A percentile compares a stretch with the other conserved stretches of the same genome.
phyloP scores from a whole-genome alignment of 2,329 filamentous ascomycete genomes.

The Dactylellina parvicollis region DNA sequence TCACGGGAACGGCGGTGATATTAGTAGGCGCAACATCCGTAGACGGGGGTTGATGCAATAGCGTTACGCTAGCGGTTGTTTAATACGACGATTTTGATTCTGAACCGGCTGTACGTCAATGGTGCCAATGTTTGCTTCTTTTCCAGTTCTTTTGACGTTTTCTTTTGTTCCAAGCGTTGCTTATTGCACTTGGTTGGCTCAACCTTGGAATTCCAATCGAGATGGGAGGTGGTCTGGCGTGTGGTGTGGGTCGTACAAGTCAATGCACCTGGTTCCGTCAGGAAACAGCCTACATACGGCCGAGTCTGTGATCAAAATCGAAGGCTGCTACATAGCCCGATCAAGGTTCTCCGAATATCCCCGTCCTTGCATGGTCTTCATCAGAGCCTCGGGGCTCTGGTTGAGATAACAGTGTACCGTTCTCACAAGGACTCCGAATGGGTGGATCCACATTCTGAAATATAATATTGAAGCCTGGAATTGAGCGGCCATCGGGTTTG shows the following conservation, averaged over 20 bases:
- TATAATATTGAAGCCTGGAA: conserved; percentile 46
- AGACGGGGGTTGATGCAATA: conserved; percentile 16
- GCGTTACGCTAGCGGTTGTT: conserved; percentile 23
- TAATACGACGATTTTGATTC: neutral
- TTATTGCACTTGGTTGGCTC: neutral
- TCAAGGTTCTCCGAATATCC: conserved; percentile 26
- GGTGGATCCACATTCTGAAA: conserved; percentile 38
- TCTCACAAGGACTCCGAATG: conserved; percentile 6
- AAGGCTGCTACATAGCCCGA: too few relatives aligned
- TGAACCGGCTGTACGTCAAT: too few relatives aligned
- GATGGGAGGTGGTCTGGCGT: conserved; percentile 11
- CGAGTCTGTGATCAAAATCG: too few relatives aligned
- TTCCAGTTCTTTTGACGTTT: neutral
- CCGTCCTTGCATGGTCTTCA: conserved; percentile 20
- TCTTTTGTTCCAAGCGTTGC: neutral
- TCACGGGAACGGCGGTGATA: neutral
- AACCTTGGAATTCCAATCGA: conserved; percentile 28
- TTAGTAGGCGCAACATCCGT: neutral
- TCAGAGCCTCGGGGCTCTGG: too few relatives aligned
- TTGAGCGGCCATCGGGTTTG: too few relatives aligned
- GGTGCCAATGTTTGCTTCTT: neutral
- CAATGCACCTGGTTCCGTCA: conserved; percentile 7
- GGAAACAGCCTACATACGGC: too few relatives aligned
- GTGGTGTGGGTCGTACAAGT: conserved; percentile 4
- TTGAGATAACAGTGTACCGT: conserved; percentile 11